Conservation (phyloP, 495 filamentous ascomycete species). For the Polyplosphaeria fusca region DNA sequence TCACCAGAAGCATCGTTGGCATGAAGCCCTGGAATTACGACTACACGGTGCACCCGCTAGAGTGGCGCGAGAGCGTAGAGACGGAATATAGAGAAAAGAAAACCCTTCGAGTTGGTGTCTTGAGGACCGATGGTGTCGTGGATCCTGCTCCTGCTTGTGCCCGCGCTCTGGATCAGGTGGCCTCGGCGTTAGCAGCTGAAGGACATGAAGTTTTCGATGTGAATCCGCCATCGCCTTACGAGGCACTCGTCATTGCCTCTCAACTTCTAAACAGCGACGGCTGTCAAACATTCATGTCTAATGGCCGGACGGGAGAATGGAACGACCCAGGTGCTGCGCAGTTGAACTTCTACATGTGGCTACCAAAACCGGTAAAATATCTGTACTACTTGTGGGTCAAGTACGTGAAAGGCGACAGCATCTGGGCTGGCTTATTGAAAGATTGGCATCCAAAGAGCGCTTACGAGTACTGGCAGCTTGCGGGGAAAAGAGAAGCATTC, state of each 20-base stretch:
- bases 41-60: conserved; percentile 75
- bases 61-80: conserved; percentile 66
- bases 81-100: conserved; percentile 56
- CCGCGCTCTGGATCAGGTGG: conserved; percentile 69
- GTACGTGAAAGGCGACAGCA: conserved; percentile 68
- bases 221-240: conserved; percentile 63
- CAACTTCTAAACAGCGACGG: conserved; percentile 85
- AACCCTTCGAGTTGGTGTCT: conserved; percentile 69
- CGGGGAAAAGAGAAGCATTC: conserved; percentile 71
- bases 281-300: conserved; percentile 74
- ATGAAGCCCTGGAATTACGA: conserved; percentile 96
- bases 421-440: conserved; percentile 74
- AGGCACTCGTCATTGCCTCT: conserved; percentile 75
- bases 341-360: conserved; percentile 66
- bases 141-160: conserved; percentile 81
- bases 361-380: conserved; percentile 73
- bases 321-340: conserved; percentile 76
- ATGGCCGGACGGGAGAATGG: conserved; percentile 72
- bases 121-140: conserved; percentile 81
- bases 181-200: conserved; percentile 60
- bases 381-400: conserved; percentile 87
- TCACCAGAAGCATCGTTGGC: conserved; percentile 69
- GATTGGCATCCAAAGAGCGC: conserved; percentile 68
- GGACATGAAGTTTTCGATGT: conserved; percentile 80
- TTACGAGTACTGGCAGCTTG: conserved; percentile 77